Conservation (phyloP, 768 basidiomycete genomes). For the Psilocybe sp. region DNA sequence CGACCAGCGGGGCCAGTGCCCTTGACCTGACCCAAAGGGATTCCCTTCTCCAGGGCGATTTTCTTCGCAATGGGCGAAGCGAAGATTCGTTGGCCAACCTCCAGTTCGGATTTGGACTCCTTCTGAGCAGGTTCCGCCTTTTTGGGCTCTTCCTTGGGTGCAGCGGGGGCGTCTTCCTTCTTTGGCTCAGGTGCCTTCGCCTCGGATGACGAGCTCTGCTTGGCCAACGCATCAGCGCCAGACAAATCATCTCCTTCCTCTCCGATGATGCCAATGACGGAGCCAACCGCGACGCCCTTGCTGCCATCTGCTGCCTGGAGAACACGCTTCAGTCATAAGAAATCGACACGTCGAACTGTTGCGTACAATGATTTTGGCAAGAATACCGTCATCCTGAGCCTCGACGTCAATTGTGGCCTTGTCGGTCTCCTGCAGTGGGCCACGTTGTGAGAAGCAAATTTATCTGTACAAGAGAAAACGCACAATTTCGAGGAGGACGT, state of each 20-base stretch:
- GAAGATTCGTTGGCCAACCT: conserved; percentile 81
- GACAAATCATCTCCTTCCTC: conserved; percentile 96
- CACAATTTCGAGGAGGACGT: conserved; percentile 95
- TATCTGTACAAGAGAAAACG: conserved; percentile 22
- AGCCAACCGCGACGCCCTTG: conserved; percentile 86
- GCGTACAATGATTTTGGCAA: conserved; percentile 95
- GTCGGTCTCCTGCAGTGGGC: conserved; percentile 84
- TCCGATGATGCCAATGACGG: conserved; percentile 85
- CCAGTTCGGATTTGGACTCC: conserved; percentile 52
- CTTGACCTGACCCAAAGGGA: conserved; percentile 86
- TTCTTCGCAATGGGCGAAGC: conserved; percentile 96
- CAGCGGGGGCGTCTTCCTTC: conserved; percentile 16
- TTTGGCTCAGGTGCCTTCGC: conserved; percentile 33
- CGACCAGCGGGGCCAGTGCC: conserved; percentile 93
- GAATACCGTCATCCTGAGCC: conserved; percentile 94
- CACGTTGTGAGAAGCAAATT: conserved; percentile 11
- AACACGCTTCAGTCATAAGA: conserved; percentile 1
- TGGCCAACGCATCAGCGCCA: conserved; percentile 60
- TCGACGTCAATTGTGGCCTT: conserved; percentile 99
- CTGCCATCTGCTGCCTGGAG: conserved; percentile 75
- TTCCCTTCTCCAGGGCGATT: conserved; percentile 90
- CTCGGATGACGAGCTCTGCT: conserved; percentile 35
- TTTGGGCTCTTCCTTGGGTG: conserved; percentile 7
- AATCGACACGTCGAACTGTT: neutral
- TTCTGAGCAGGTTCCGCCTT: neutral